phyloP scores from a whole-genome alignment of 78 protist species.

The Emiliania huxleyi region DNA sequence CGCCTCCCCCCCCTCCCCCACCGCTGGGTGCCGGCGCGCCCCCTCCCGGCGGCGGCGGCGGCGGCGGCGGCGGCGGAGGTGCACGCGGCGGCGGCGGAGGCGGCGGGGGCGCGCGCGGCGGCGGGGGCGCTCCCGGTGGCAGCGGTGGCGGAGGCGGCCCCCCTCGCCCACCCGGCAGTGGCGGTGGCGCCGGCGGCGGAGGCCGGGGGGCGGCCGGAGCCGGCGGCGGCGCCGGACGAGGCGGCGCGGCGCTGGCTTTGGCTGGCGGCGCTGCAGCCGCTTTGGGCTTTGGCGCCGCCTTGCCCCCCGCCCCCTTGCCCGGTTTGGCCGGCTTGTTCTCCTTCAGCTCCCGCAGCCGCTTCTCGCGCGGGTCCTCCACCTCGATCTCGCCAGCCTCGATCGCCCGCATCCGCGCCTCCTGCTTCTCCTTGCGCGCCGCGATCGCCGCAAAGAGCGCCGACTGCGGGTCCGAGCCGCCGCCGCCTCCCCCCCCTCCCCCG shows the following conservation, averaged over 20 bases:
- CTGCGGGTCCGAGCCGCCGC: background rate
- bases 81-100: slow-evolving; percentile 7
- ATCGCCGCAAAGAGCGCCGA: background rate
- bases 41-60: background rate
- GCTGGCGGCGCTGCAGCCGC: background rate
- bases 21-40: background rate
- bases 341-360: background rate
- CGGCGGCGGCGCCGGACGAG: background rate
- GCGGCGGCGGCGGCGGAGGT: slow-evolving; percentile 13
- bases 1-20: background rate
- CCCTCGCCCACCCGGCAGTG: too few species aligned
- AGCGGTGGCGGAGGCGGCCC: background rate
- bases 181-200: background rate
- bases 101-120: slow-evolving; percentile 1
- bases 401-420: background rate
- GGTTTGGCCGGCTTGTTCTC: background rate
- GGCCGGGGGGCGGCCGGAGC: background rate
- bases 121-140: background rate
- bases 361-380: background rate
- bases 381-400: background rate
- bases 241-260: background rate
- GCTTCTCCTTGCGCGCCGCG: background rate
- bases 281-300: background rate
- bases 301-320: background rate
- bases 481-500: too few species aligned